phyloP scores from a whole-genome alignment of 345 rosid genomes.

The Aegle marmelos region DNA sequence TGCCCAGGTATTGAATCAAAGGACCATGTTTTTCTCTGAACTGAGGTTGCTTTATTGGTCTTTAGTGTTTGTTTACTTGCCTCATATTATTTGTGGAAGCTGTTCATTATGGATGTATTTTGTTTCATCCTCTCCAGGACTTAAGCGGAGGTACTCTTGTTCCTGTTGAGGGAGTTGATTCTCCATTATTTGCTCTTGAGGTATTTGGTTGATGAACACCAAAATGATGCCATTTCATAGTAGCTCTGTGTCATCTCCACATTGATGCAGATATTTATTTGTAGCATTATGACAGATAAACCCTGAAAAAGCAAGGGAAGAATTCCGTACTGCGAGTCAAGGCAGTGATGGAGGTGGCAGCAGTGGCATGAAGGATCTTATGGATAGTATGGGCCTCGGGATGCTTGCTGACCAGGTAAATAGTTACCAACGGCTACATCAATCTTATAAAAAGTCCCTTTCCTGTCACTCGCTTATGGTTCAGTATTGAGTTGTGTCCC shows the following conservation, averaged over 20 bases:
- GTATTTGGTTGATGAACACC: conserved; percentile 26
- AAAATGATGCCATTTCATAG: background rate
- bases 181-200: conserved; percentile 76
- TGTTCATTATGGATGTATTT: conserved; percentile 1
- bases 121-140: conserved; percentile 39
- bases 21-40: background rate
- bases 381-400: conserved; percentile 81
- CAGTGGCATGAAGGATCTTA: conserved; percentile 50
- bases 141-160: conserved; percentile 64
- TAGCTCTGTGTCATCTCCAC: conserved; percentile 5
- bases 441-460: background rate
- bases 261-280: conserved; percentile 17
- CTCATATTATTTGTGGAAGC: background rate
- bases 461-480: background rate
- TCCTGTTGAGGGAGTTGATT: conserved; percentile 68
- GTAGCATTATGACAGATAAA: conserved; percentile 41
- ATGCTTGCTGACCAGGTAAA: conserved; percentile 72
- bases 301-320: conserved; percentile 66
- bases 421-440: background rate
- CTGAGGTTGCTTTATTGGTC: background rate
- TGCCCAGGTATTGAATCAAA: conserved; percentile 40
- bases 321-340: conserved; percentile 40
- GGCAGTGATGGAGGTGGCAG: conserved; percentile 32
- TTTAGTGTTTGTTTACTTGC: background rate
- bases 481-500: too few species aligned